phyloP scores from a whole-genome alignment of 768 basidiomycete species.

The Boletus eberwhitei region DNA sequence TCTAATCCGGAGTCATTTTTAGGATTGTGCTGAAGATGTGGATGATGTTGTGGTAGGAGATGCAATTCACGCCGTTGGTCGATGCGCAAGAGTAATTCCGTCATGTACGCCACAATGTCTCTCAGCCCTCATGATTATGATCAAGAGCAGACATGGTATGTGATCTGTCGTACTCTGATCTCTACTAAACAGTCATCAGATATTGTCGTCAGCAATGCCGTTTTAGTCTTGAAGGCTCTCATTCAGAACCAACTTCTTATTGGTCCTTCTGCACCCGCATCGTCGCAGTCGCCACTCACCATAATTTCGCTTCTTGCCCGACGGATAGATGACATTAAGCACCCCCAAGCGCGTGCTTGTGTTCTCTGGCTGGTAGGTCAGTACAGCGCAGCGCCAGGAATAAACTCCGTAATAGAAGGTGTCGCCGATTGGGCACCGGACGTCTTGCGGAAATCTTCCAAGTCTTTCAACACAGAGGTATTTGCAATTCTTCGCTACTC shows the following conservation, averaged over 20 bases:
- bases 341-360: slow-evolving; percentile 79
- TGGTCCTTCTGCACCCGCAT: slow-evolving; percentile 27
- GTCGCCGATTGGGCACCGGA: slow-evolving; percentile 85
- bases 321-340: slow-evolving; percentile 74
- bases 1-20: not conserved
- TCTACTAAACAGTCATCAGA: slow-evolving; percentile 44
- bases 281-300: slow-evolving; percentile 43
- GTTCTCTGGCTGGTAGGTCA: slow-evolving; percentile 94
- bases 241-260: slow-evolving; percentile 63
- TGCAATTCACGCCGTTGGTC: slow-evolving; percentile 77
- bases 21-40: slow-evolving; percentile 83
- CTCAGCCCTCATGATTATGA: slow-evolving; percentile 71
- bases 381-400: slow-evolving; percentile 52
- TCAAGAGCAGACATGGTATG: slow-evolving; percentile 73
- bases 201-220: slow-evolving; percentile 71
- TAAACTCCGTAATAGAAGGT: slow-evolving; percentile 43
- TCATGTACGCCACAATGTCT: slow-evolving; percentile 71
- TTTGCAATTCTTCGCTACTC: slow-evolving; percentile 1
- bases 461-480: slow-evolving; percentile 72
- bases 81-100: slow-evolving; percentile 65
- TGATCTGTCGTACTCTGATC: not conserved
- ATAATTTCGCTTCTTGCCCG: slow-evolving; percentile 80
- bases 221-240: slow-evolving; percentile 81
- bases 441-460: slow-evolving; percentile 75
- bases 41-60: slow-evolving; percentile 70